phyloP scores from a whole-genome alignment of 1,139 yeast genomes.

The Geotrichum armillariae region DNA sequence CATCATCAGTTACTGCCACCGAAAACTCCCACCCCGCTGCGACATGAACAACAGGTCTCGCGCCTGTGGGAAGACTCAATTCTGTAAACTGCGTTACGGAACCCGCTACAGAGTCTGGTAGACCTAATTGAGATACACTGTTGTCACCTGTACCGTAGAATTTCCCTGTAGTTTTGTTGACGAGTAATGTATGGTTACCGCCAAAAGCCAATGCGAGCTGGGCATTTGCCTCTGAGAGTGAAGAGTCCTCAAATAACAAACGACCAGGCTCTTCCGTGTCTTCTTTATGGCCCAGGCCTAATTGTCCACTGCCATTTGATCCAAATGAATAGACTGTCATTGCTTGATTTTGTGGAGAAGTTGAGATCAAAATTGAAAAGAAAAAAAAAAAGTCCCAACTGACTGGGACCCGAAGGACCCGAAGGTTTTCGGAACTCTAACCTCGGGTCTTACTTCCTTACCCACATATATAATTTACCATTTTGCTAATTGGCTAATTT shows the following conservation, averaged over 20 bases:
- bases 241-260: constrained; percentile 29
- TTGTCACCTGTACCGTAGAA: constrained; percentile 64
- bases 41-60: constrained; percentile 6
- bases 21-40: constrained; percentile 83
- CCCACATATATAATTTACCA: constrained; percentile 3
- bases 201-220: constrained; percentile 51
- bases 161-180: constrained; percentile 49
- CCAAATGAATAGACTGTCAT: constrained; percentile 60
- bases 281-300: constrained; percentile 60
- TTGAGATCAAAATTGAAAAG: not conserved
- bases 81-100: constrained; percentile 9
- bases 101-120: not conserved
- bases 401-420: too few species aligned
- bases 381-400: not conserved
- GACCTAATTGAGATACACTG: constrained; percentile 54
- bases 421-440: too few species aligned
- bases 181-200: constrained; percentile 79
- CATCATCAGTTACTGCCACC: constrained; percentile 47
- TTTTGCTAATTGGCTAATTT: constrained; percentile 10
- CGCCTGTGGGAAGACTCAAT: constrained; percentile 4
- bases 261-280: constrained; percentile 48
- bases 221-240: constrained; percentile 5
- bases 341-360: constrained; percentile 19
- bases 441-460: constrained; percentile 2
- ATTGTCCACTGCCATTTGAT: constrained; percentile 77